Evolutionary conservation across 2,329 filamentous ascomycete species (phyloP), one percentile per base, ranked within the genome.

Genomic region (Elsinoe necatrix): DNA sequence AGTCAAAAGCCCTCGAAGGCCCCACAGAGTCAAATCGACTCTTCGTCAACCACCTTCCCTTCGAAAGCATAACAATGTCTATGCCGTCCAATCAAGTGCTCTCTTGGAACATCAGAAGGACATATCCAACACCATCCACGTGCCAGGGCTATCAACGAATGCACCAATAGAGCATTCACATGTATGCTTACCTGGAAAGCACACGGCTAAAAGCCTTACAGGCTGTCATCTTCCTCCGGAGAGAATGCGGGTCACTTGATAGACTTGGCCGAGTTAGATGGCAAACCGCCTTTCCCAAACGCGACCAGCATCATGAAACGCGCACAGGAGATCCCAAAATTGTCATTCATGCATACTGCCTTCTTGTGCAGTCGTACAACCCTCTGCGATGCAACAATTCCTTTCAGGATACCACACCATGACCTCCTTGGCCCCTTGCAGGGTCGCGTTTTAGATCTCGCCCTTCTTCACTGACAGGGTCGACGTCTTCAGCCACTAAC

Each of bases 401-500:
- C 11, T 4, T 7, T 25, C 4, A 14, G n/a, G 20, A 23, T 23
- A 9, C 25, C 16, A 25, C 3, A 45, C n/a, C 20, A 8, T 18
- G 18, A 4, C 11, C 18, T 12, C 11, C 2, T 45, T 8, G 6
- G 41, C 16, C 12, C 1, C 41, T 45, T 14, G 21, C 41, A 45
- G 41, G 41, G 41, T 45, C 41, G n/a, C n/a, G 41, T 45, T 45
- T 45, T 20, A 45, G 20, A 45, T 45, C 18, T 45, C 9, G 12
- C 7, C 41, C 21, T 9, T 12, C 9, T 23, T 45, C n/a, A 23
- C 20, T 45, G 41, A 23, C 41, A 45, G 23, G 41, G 21, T 45
- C 18, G 41, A 39, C 48, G 12, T 52, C 48, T 34, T 37, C 45
- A 31, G 48, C 48, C 48, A 52, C 48, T 52, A 52, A 39, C 48